Evolutionary conservation across 441 rosid genomes (phyloP).

Genomic region (Arabidopsis hybrid): DNA sequence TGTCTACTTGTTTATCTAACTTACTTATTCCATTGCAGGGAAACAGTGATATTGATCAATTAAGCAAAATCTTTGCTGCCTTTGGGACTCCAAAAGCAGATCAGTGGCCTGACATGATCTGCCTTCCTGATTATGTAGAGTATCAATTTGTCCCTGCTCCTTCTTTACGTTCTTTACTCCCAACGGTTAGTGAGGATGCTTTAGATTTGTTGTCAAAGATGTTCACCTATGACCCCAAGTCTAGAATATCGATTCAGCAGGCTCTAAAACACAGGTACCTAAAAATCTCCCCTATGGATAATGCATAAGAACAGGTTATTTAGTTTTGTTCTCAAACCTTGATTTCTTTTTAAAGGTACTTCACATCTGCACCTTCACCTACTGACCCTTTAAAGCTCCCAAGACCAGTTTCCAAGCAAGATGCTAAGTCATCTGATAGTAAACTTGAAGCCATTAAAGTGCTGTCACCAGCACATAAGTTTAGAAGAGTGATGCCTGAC

Average conservation of each 20-base stretch:
- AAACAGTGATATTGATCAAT: constrained; percentile 86
- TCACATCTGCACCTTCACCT: constrained; percentile 81
- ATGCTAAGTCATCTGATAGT: constrained; percentile 56
- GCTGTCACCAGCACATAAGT: constrained; percentile 81
- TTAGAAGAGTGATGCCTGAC: constrained; percentile 83
- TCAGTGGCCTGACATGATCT: constrained; percentile 87
- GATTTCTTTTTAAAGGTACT: constrained; percentile 61
- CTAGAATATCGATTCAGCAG: constrained; percentile 78
- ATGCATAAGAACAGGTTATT: not conserved
- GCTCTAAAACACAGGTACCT: constrained; percentile 86
- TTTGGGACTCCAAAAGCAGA: constrained; percentile 82
- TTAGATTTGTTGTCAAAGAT: constrained; percentile 78
- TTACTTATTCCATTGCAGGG: constrained; percentile 56
- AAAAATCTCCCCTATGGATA: constrained; percentile 22
- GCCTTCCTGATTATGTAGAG: constrained; percentile 89
- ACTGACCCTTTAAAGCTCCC: constrained; percentile 81
- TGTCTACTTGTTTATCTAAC: not conserved
- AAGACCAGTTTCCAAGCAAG: constrained; percentile 68
- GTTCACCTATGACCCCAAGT: constrained; percentile 87
- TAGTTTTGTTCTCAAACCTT: constrained; percentile 41
- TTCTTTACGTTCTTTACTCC: constrained; percentile 71
- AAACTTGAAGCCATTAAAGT: constrained; percentile 68
- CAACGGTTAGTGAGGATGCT: constrained; percentile 84
- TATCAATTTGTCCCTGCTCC: constrained; percentile 75
- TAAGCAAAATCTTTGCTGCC: constrained; percentile 86